phyloP scores from a whole-genome alignment of 306 rosid species.

The Quercus gilva region DNA sequence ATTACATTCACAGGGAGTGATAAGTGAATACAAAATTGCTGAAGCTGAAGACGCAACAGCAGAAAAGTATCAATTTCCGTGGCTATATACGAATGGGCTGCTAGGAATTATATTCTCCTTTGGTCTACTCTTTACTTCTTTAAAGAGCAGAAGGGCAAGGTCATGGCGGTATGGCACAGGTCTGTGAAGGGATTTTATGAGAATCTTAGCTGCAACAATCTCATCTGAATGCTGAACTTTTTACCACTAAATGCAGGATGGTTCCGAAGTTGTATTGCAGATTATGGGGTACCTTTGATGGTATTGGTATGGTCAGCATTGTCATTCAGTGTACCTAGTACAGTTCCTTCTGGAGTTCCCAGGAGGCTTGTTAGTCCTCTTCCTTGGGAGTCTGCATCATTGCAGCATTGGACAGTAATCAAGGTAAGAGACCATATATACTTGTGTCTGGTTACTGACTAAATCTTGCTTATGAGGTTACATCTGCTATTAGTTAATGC shows the following conservation, averaged over 20 bases:
- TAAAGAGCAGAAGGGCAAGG: conserved; percentile 81
- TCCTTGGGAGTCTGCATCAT: conserved; percentile 71
- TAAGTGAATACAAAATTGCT: conserved; percentile 64
- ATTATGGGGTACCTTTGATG: conserved; percentile 86
- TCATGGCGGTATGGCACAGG: conserved; percentile 87
- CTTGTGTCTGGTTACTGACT: no score
- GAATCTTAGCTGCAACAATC: no score
- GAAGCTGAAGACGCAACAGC: conserved; percentile 37
- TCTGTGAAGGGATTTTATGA: conserved; percentile 25
- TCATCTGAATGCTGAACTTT: neutral
- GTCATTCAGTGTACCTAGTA: conserved; percentile 52
- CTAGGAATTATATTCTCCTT: conserved; percentile 63
- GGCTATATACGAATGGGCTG: conserved; percentile 75
- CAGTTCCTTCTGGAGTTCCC: conserved; percentile 74
- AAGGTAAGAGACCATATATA: conserved; percentile 36
- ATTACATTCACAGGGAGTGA: conserved; percentile 50
- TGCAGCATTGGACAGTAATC: conserved; percentile 74
- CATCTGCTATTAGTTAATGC: no score
- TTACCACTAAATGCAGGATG: conserved; percentile 41
- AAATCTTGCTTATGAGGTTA: no score
- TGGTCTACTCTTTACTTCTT: conserved; percentile 69
- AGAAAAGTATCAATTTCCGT: conserved; percentile 49
- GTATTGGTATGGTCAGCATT: conserved; percentile 69
- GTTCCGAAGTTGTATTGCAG: conserved; percentile 70
- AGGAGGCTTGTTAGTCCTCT: conserved; percentile 75